Conservation (phyloP, 495 filamentous ascomycete species). For the Neurospora sp. region DNA sequence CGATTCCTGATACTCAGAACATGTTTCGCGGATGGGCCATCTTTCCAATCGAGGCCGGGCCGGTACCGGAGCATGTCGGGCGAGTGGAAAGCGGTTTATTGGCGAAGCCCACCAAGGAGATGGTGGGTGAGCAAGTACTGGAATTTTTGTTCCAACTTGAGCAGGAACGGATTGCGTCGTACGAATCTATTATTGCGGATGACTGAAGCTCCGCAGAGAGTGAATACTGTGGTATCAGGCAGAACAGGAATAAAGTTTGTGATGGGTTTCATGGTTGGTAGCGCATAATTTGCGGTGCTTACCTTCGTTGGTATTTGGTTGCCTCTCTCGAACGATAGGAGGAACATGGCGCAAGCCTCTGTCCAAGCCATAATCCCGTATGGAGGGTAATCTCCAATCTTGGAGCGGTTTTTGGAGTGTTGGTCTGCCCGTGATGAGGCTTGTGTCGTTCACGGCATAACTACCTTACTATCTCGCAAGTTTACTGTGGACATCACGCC, state of each 20-base stretch:
- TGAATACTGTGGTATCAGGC: not conserved
- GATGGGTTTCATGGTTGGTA: not conserved
- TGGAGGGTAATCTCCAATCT: not conserved
- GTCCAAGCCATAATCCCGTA: not conserved
- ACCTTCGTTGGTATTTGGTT: not conserved
- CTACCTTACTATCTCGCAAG: not conserved
- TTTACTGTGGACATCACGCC: not conserved
- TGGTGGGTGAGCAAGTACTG: conserved; percentile 22
- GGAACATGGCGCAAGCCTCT: not conserved
- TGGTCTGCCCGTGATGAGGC: not conserved
- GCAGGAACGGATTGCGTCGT: conserved; percentile 1
- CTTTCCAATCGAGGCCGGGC: conserved; percentile 9
- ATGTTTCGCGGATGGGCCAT: conserved; percentile 14
- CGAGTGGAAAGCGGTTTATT: conserved; percentile 15
- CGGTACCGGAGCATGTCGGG: conserved; percentile 15
- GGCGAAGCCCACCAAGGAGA: conserved; percentile 18
- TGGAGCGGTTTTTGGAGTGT: not conserved
- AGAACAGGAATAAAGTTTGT: not conserved
- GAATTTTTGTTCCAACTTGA: conserved; percentile 11
- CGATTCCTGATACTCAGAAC: not conserved
- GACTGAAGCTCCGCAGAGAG: not conserved
- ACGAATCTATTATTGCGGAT: conserved; percentile 1
- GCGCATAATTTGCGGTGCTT: not conserved
- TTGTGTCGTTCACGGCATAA: not conserved
- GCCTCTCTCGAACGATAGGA: not conserved